These are phyloP conservation scores for Aphanomyces invadans DNA, from an alignment of 352 stramenopile species.

Conservation along the genomic window DNA sequence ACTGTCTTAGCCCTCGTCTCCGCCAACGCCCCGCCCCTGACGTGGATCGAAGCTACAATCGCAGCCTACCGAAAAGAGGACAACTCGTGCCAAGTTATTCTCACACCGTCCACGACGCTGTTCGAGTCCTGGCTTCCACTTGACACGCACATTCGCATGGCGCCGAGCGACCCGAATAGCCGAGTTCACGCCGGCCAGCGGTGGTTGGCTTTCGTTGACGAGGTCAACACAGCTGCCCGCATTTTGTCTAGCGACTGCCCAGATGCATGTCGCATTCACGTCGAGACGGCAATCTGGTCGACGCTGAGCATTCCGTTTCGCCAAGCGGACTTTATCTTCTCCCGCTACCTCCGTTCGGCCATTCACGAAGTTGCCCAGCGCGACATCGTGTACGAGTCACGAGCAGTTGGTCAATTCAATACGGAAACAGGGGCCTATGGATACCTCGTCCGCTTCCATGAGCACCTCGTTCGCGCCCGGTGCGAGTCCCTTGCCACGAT, in stretches of 20 bases:
- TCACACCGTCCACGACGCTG: neutral
- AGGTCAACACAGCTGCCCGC: neutral
- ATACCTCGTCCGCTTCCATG: neutral
- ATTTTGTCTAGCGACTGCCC: neutral
- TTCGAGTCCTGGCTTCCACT: neutral
- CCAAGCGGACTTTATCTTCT: conserved; percentile 20
- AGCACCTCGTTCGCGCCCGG: conserved; percentile 9
- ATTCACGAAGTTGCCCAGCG: neutral
- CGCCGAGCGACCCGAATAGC: conserved; percentile 2
- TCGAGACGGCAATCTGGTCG: neutral
- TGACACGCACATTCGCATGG: conserved; percentile 13
- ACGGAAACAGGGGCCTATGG: neutral
- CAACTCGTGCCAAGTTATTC: neutral
- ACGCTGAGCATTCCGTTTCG: neutral
- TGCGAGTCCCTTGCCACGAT: conserved; percentile 10
- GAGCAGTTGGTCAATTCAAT: neutral
- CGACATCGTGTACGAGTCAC: neutral
- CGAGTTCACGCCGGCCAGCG: conserved; percentile 19
- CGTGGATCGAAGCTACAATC: conserved; percentile 12
- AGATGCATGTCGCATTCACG: neutral
- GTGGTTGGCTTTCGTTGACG: conserved; percentile 8
- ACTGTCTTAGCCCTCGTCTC: conserved; percentile 1
- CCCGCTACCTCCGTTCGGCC: conserved; percentile 10
- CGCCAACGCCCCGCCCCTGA: neutral
- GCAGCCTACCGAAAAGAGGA: conserved; percentile 4